Evolutionary conservation across 139 green algal genomes (phyloP).

Genomic region (Chlorella sp.): DNA sequence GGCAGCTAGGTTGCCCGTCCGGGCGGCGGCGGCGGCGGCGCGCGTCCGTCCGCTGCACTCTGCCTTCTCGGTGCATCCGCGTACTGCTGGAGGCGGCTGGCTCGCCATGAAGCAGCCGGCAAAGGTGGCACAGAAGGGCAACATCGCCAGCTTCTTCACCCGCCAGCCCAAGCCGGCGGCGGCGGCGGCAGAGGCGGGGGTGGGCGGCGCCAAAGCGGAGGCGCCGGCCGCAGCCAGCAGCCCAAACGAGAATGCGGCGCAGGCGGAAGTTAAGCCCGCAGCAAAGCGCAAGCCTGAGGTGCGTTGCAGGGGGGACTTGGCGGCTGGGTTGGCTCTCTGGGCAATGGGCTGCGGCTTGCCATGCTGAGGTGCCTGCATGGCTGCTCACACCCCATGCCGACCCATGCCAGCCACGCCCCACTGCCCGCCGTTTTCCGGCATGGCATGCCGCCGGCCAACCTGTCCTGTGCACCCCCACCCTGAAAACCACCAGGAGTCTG

Average conservation of each 20-base stretch:
- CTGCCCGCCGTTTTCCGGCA: no score
- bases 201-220: background rate
- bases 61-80: background rate
- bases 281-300: slow-evolving; percentile 12
- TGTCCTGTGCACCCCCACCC: background rate
- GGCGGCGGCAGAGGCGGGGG: background rate
- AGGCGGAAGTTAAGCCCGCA: background rate
- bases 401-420: no score
- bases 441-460: background rate
- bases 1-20: background rate
- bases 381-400: background rate
- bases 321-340: no score
- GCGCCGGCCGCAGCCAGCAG: background rate
- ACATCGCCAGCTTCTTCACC: slow-evolving; percentile 50
- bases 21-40: background rate
- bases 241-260: slow-evolving; percentile 18
- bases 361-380: background rate
- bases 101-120: background rate
- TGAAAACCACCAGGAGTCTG: background rate
- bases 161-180: slow-evolving; percentile 32
- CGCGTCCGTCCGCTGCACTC: background rate
- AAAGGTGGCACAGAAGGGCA: background rate
- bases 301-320: background rate
- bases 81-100: background rate
- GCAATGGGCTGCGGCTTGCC: background rate